Conservation (phyloP, 805 yeast genomes). For the Suhomyces tanzawaensis region DNA sequence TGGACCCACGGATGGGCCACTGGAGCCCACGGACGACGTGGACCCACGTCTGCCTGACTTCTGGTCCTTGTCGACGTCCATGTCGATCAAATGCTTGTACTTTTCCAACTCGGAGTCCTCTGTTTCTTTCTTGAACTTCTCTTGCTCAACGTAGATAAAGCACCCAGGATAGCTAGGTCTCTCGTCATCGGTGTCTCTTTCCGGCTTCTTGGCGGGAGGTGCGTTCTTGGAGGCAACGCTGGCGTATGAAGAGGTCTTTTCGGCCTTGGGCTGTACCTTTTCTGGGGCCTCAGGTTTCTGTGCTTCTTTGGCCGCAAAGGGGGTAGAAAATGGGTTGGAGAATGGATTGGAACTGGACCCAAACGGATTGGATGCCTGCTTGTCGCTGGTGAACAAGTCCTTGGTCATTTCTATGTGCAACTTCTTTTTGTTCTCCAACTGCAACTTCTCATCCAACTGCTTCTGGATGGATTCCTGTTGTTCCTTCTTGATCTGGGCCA, state of each 20-base stretch:
- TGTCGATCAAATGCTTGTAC: conserved; percentile 50
- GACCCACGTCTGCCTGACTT: conserved; percentile 15
- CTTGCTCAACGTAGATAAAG: conserved; percentile 71
- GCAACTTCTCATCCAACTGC: conserved; percentile 39
- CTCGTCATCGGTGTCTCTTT: conserved; percentile 14
- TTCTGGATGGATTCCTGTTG: conserved; percentile 26
- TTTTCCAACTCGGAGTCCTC: conserved; percentile 51
- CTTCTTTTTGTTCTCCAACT: conserved; percentile 44
- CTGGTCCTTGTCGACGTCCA: conserved; percentile 41
- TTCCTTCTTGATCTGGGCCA: conserved; percentile 39
- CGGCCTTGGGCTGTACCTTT: conserved; percentile 7
- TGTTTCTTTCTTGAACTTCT: conserved; percentile 53
- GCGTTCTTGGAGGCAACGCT: conserved; percentile 18
- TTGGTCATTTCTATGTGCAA: conserved; percentile 38
- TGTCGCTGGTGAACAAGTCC: conserved; percentile 18
- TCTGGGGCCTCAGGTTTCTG: not conserved
- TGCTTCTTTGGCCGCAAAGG: conserved; percentile 5
- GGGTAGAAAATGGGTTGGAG: conserved; percentile 6
- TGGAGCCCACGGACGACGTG: conserved; percentile 1
- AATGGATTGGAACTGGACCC: conserved; percentile 14
- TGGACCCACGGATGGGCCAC: conserved; percentile 8
- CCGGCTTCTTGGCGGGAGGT: conserved; percentile 1
- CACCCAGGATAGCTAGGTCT: conserved; percentile 62
- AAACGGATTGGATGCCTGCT: conserved; percentile 26
- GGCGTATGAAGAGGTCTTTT: not conserved